Base-by-base conservation (phyloP, 306 rosid genomes). In the Cyamopsis tetragonoloba region DNA sequence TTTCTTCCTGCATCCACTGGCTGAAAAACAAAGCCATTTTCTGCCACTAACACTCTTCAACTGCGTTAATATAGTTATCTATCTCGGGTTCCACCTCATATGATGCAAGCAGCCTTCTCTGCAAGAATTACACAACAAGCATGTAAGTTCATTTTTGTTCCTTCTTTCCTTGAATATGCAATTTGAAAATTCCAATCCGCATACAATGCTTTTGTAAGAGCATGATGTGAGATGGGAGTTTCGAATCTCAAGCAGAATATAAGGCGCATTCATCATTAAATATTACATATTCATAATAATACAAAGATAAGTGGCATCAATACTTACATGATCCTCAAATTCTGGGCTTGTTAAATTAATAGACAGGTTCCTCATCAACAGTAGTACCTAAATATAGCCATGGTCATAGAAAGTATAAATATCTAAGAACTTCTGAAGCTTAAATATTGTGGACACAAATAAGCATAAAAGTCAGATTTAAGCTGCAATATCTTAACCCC, bases 291-390 rank as follows among this genome's bases (percentile, higher is more conserved):
- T 68, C n/a, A 68, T 12, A 46, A 38, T 50, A 73, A 51, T 57
- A 20, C 34, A 46, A 41, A 79, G 54, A 47, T 27, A 41, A 37
- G 50, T 62, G 58, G 15, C 41, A 66, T 2, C 46, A 64, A 78
- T 46, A 82, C 96, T 85, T 79, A 95, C 99, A 61, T 90, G 97
- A 73, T 90, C 91, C 83, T 90, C 96, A 43, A 95, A 95, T 46
- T 86, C 96, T 0, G 97, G 99, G 77, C 95, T 86, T 11, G 81
- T 60, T 74, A 95, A 82, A 81, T 95, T 95, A 80, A 88, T 85
- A 54, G 99, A 86, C 53, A 95, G 79, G 74, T 95, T 90, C 80
- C 99, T 86, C 97, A 90, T 90, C 88, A 95, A 81, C 66, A 95
- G 69, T 50, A 95, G 82, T 68, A 95, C 99, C 99, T 95, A 70